phyloP scores from a whole-genome alignment of 2,329 filamentous ascomycete species.

The Xenoacremonium recifei region DNA sequence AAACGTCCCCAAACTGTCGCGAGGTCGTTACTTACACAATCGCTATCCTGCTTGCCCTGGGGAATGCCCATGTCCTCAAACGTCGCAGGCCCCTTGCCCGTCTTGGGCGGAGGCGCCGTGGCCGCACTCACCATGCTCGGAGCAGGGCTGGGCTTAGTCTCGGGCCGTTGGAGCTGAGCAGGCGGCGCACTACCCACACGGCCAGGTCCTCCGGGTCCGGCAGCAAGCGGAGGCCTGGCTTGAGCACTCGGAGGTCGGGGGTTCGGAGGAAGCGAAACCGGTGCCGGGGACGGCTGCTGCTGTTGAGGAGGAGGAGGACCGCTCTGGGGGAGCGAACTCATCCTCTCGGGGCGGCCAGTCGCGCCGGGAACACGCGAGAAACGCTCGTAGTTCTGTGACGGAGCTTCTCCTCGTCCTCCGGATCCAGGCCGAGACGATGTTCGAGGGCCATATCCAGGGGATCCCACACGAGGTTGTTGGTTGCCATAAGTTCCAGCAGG shows the following conservation, averaged over 20 bases:
- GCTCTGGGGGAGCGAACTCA: conserved; percentile 32
- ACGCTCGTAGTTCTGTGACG: conserved; percentile 27
- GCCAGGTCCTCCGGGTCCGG: conserved; percentile 23
- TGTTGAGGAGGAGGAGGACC: conserved; percentile 7
- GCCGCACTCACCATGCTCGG: conserved; percentile 23
- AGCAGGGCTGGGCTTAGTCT: conserved; percentile 28
- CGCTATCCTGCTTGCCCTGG: conserved; percentile 75
- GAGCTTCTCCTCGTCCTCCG: conserved; percentile 8
- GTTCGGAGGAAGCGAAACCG: conserved; percentile 6
- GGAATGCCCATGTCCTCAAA: conserved; percentile 99
- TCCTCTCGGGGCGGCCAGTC: conserved; percentile 29
- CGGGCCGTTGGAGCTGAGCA: conserved; percentile 26
- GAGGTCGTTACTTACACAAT: conserved; percentile 69
- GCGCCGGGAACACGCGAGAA: conserved; percentile 31
- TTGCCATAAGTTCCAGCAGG: conserved; percentile 6
- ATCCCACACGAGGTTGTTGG: conserved; percentile 7
- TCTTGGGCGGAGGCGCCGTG: conserved; percentile 37
- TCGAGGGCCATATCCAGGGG: conserved; percentile 38
- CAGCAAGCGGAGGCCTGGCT: conserved; percentile 17
- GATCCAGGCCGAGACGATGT: conserved; percentile 14
- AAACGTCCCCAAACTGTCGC: no score
- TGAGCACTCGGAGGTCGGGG: conserved; percentile 23
- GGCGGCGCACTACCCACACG: conserved; percentile 40
- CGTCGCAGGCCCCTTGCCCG: conserved; percentile 79
- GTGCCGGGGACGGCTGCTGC: conserved; percentile 2